These are phyloP conservation scores for Fusarium incarnatum DNA, from an alignment of 2,329 filamentous ascomycete species.

Conservation along the genomic window DNA sequence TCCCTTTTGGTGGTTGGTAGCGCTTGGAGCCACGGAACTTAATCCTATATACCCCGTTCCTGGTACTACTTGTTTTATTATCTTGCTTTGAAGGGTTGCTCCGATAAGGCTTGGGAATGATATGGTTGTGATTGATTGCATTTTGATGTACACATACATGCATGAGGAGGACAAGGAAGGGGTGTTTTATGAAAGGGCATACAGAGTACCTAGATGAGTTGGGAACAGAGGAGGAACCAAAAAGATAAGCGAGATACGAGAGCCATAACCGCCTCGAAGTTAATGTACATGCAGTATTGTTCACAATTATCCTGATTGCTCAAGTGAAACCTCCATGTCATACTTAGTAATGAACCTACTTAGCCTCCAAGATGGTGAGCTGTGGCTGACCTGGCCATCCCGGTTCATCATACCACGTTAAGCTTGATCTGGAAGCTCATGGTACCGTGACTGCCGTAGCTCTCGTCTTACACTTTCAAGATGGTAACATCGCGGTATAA, in stretches of 20 bases:
- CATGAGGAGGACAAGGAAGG: constrained; percentile 24
- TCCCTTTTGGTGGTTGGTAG: constrained; percentile 32
- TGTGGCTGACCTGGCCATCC: constrained; percentile 15
- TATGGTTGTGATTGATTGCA: constrained; percentile 23
- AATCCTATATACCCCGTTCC: constrained; percentile 47
- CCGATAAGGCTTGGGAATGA: constrained; percentile 26
- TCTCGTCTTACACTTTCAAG: not conserved
- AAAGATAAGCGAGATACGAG: constrained; percentile 24
- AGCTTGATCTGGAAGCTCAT: not conserved
- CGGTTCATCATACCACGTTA: constrained; percentile 20
- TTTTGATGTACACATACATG: constrained; percentile 29
- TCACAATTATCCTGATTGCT: not conserved
- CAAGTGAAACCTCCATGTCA: constrained; percentile 9
- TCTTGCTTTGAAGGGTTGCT: constrained; percentile 19
- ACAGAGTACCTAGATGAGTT: not conserved
- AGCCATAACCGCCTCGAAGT: constrained; percentile 27
- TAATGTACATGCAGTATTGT: constrained; percentile 27
- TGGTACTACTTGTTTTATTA: constrained; percentile 42
- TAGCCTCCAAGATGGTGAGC: not conserved
- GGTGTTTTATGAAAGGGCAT: constrained; percentile 1
- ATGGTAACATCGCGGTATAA: constrained; percentile 20
- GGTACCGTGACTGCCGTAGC: constrained; percentile 18
- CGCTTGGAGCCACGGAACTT: constrained; percentile 46
- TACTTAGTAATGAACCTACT: not conserved
- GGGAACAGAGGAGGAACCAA: constrained; percentile 10